These are phyloP conservation scores for Spencermartinsiella ligniputridi DNA, from an alignment of 1,139 yeast species.

Conservation along the genomic window DNA sequence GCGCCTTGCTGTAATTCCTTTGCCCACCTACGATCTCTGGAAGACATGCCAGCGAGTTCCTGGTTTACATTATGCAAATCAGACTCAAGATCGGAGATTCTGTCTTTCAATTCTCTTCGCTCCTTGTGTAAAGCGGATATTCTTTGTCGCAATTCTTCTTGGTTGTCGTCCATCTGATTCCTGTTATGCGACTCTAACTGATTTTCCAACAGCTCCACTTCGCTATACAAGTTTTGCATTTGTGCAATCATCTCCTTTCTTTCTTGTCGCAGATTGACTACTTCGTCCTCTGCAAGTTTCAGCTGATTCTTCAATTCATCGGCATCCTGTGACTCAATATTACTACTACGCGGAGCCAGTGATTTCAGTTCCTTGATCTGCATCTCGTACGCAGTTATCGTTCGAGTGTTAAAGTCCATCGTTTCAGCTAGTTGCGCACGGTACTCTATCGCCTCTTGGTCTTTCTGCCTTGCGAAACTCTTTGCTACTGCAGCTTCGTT, in stretches of 20 bases:
- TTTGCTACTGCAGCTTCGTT: conserved; percentile 17
- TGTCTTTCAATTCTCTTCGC: neutral
- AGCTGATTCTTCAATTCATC: neutral
- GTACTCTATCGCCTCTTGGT: conserved; percentile 16
- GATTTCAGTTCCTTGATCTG: conserved; percentile 6
- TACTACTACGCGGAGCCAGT: neutral
- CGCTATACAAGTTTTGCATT: conserved; percentile 1
- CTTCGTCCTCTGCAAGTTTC: neutral
- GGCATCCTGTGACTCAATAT: neutral
- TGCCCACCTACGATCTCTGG: neutral
- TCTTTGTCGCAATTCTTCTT: neutral
- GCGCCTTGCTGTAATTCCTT: neutral
- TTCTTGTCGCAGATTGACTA: neutral
- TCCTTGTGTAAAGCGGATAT: neutral
- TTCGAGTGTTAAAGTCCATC: conserved; percentile 13
- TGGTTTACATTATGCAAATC: conserved; percentile 4
- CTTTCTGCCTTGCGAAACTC: conserved; percentile 18
- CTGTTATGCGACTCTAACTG: neutral
- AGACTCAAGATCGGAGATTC: conserved; percentile 11
- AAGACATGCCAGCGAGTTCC: neutral
- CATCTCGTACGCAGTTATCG: conserved; percentile 12
- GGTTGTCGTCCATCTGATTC: neutral
- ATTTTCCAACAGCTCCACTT: neutral
- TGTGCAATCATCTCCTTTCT: neutral
- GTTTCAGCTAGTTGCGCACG: conserved; percentile 17